Evolutionary conservation across 352 stramenopile genomes (phyloP).

Genomic region (Chrysophaeum taylorii): DNA sequence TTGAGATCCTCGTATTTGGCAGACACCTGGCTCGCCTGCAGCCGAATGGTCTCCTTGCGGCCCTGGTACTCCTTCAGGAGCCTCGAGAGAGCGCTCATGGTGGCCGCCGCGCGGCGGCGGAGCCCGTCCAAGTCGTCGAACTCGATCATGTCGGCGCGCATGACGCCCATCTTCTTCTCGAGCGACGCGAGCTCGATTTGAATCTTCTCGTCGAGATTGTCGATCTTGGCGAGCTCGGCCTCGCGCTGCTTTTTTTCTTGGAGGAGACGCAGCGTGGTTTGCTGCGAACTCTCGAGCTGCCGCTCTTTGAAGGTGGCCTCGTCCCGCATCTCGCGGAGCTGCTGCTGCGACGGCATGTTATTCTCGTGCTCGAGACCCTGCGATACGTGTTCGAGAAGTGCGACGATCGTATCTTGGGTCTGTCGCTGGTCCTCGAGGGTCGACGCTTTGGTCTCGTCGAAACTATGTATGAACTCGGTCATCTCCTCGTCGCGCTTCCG

Average conservation of each 20-base stretch:
- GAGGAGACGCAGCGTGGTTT: slow-evolving; percentile 67
- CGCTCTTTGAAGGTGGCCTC: slow-evolving; percentile 75
- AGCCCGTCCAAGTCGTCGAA: slow-evolving; percentile 73
- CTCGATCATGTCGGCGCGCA: slow-evolving; percentile 68
- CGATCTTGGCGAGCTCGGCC: slow-evolving; percentile 73
- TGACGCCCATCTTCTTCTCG: slow-evolving; percentile 66
- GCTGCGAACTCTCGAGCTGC: slow-evolving; percentile 72
- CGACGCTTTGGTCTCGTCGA: slow-evolving; percentile 55
- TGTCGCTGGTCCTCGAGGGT: slow-evolving; percentile 43
- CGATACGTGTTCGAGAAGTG: slow-evolving; percentile 76
- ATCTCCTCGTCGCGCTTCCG: slow-evolving; percentile 75
- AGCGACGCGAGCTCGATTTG: slow-evolving; percentile 61
- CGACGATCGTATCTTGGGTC: slow-evolving; percentile 64
- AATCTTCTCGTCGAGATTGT: slow-evolving; percentile 73
- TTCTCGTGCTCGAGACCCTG: slow-evolving; percentile 49
- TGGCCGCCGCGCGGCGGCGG: slow-evolving; percentile 59
- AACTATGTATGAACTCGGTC: slow-evolving; percentile 69
- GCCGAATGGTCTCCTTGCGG: slow-evolving; percentile 65
- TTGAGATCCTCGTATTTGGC: slow-evolving; percentile 60
- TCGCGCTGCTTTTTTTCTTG: slow-evolving; percentile 71
- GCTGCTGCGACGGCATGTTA: slow-evolving; percentile 50
- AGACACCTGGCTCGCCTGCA: slow-evolving; percentile 50
- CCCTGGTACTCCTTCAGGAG: slow-evolving; percentile 63
- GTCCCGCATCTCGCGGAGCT: slow-evolving; percentile 61
- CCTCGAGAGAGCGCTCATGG: slow-evolving; percentile 40